Percentiles rank a stretch among this genome's conserved stretches.
Evolutionary conservation across 1,284 basidiomycete genomes (phyloP).

Genomic region (Leccinum subrobustum): DNA sequence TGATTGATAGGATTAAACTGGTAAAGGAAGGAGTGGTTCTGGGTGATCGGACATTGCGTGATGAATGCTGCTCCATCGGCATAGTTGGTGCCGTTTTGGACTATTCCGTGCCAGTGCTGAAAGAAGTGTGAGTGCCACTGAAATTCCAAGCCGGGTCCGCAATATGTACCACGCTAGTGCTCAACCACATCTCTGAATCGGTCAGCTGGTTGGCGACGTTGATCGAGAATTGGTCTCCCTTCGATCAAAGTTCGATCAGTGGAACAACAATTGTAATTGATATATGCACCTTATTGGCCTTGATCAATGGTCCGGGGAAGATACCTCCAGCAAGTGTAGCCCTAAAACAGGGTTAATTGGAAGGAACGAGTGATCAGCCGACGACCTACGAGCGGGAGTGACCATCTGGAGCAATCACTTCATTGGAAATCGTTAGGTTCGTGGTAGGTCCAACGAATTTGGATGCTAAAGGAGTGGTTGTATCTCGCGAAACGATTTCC

Average conservation of each 20-base stretch:
- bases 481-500: constrained; percentile 18
- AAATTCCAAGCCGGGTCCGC: constrained; percentile 17
- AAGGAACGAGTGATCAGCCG: background rate
- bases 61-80: constrained; percentile 32
- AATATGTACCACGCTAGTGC: constrained; percentile 31
- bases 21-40: constrained; percentile 39
- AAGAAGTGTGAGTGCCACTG: constrained; percentile 26
- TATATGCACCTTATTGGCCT: constrained; percentile 30
- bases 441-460: constrained; percentile 29
- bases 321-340: constrained; percentile 28
- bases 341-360: constrained; percentile 10
- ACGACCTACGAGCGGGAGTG: constrained; percentile 35
- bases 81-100: constrained; percentile 28
- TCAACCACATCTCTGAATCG: constrained; percentile 31
- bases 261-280: background rate
- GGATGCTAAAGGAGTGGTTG: background rate
- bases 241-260: constrained; percentile 37
- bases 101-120: constrained; percentile 40
- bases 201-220: constrained; percentile 31
- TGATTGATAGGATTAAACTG: constrained; percentile 32
- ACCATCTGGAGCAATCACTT: constrained; percentile 41
- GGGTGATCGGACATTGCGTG: constrained; percentile 46
- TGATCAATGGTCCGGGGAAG: constrained; percentile 39
- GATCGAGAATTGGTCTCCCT: constrained; percentile 26
- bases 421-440: constrained; percentile 36